phyloP scores from a whole-genome alignment of 108 stramenopile genomes.

The Aurantiochytrium sp. region DNA sequence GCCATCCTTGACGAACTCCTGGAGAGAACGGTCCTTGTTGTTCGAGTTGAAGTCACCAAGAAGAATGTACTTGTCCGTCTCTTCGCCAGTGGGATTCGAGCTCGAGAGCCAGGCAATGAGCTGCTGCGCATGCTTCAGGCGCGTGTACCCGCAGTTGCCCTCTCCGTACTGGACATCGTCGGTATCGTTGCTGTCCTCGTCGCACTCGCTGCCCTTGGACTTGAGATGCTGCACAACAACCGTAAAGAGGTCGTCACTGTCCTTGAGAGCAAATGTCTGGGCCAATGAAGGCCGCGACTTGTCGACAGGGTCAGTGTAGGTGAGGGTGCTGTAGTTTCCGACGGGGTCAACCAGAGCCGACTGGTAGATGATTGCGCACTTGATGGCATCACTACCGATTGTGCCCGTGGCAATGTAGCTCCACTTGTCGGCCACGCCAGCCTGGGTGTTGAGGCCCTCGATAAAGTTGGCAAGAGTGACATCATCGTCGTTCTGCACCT shows the following conservation, averaged over 20 bases:
- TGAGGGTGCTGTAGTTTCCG: not conserved
- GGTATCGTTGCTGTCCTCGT: not conserved
- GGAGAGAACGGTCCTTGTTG: not conserved
- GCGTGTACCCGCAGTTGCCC: conserved; percentile 2
- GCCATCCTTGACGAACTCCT: not conserved
- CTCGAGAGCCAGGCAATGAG: not conserved
- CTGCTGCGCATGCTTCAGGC: not conserved
- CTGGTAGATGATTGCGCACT: conserved; percentile 11
- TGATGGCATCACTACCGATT: not conserved
- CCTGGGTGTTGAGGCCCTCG: not conserved
- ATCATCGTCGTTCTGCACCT: not conserved
- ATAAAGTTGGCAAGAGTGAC: not conserved
- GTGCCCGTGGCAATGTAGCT: not conserved
- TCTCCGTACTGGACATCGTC: not conserved
- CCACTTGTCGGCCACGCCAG: not conserved
- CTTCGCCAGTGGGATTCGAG: not conserved
- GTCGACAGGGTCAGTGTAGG: not conserved
- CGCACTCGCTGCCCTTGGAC: conserved; percentile 7
- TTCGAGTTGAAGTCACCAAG: not conserved
- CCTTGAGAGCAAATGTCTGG: not conserved
- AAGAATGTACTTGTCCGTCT: not conserved
- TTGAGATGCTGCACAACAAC: not conserved
- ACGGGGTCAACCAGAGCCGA: not conserved
- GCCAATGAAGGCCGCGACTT: not conserved
- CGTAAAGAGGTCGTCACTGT: not conserved